These are phyloP conservation scores for Cladosporium phlei DNA, from an alignment of 2,329 filamentous ascomycete species.

Conservation along the genomic window DNA sequence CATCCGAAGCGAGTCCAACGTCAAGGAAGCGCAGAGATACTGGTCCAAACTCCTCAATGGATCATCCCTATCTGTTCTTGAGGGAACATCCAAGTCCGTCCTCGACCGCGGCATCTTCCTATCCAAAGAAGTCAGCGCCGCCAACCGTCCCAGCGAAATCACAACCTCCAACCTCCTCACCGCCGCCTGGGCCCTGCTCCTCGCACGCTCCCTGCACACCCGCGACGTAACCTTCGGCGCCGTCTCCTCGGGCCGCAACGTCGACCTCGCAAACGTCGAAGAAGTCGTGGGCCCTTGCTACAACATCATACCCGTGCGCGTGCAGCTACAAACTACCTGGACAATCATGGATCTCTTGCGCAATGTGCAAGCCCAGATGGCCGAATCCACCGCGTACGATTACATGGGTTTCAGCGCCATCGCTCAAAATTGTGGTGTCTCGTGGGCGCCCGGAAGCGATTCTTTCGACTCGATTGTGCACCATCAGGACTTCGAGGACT, in stretches of 20 bases:
- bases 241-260: conserved; percentile 61
- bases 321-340: conserved; percentile 48
- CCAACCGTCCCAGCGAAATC: conserved; percentile 15
- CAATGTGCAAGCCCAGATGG: conserved; percentile 34
- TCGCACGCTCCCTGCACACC: conserved; percentile 47
- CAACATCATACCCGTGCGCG: conserved; percentile 62
- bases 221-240: conserved; percentile 57
- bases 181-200: conserved; percentile 54
- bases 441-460: conserved; percentile 11
- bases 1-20: neutral
- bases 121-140: conserved; percentile 3
- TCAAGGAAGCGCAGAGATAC: conserved; percentile 7
- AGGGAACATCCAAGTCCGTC: neutral
- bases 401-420: conserved; percentile 35
- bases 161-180: conserved; percentile 45
- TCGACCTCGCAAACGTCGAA: conserved; percentile 52
- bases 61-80: neutral
- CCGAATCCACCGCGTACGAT: conserved; percentile 32
- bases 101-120: conserved; percentile 2
- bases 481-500: conserved; percentile 41
- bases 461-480: conserved; percentile 37
- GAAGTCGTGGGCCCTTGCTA: conserved; percentile 61
- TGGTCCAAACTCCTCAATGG: conserved; percentile 15
- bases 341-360: conserved; percentile 32
- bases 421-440: conserved; percentile 32